A percentile compares a stretch with the other conserved stretches of the same genome.
Conservation (phyloP, 768 basidiomycete species). For the Russula compacta region DNA sequence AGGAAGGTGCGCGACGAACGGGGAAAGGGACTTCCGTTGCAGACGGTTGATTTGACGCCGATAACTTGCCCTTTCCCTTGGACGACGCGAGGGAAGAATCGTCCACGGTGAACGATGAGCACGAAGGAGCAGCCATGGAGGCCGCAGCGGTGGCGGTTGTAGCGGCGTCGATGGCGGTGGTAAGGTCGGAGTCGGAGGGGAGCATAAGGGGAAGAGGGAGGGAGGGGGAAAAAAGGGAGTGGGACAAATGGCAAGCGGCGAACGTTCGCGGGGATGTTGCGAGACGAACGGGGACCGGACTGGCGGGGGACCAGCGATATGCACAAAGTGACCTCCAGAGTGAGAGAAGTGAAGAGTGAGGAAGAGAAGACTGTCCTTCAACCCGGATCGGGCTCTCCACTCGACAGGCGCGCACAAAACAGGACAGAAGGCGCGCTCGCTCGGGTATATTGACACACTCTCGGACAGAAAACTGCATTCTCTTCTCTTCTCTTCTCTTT, state of each 20-base stretch:
- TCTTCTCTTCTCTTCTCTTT: no score
- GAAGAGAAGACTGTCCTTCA: not conserved
- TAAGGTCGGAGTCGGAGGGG: not conserved
- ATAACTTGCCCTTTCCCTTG: constrained; percentile 29
- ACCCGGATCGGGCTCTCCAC: not conserved
- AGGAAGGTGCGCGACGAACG: constrained; percentile 16
- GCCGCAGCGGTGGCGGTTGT: not conserved
- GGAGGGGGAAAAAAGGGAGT: not conserved
- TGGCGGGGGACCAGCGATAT: no score
- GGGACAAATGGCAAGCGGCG: not conserved
- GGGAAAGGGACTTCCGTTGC: constrained; percentile 20
- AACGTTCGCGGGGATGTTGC: not conserved
- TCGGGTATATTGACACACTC: no score
- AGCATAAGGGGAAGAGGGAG: not conserved
- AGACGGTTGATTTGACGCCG: constrained; percentile 14
- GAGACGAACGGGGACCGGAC: no score
- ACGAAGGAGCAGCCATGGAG: not conserved
- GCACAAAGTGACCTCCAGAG: no score
- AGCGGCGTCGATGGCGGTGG: not conserved
- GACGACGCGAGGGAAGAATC: not conserved
- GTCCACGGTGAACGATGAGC: not conserved
- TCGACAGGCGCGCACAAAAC: not conserved
- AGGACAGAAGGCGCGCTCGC: no score
- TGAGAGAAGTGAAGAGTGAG: not conserved
- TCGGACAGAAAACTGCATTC: not conserved